A percentile compares a stretch with the other conserved stretches of the same genome.
phyloP scores from a whole-genome alignment of 805 yeast species.

The Candida saitoana region DNA sequence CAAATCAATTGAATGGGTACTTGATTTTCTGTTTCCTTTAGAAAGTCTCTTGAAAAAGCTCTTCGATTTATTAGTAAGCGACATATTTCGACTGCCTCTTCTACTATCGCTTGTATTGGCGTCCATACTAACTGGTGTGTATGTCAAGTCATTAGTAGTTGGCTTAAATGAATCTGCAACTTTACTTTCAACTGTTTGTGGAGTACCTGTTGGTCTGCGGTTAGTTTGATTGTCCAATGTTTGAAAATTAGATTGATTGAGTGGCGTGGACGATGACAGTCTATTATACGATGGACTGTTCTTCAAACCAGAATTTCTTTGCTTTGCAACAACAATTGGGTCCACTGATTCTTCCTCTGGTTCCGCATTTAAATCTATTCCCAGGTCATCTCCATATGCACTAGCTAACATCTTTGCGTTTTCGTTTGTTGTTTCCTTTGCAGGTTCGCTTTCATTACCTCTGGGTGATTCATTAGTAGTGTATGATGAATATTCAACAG shows the following conservation, averaged over 20 bases:
- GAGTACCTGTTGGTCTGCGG: neutral
- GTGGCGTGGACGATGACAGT: neutral
- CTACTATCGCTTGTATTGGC: conserved; percentile 5
- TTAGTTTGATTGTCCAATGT: neutral
- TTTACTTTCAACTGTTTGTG: neutral
- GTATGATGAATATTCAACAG: conserved; percentile 1
- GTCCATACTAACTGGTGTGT: neutral
- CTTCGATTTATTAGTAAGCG: conserved; percentile 25
- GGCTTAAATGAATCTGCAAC: neutral
- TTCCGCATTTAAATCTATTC: neutral
- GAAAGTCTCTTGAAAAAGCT: conserved; percentile 34
- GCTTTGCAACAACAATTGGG: neutral
- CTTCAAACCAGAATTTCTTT: neutral
- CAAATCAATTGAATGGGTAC: conserved; percentile 8
- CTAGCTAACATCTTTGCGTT: neutral
- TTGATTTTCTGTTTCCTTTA: conserved; percentile 19
- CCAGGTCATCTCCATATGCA: neutral
- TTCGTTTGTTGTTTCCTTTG: neutral
- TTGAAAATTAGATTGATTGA: neutral
- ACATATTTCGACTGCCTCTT: conserved; percentile 20
- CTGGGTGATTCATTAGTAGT: conserved; percentile 1
- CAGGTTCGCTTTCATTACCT: neutral
- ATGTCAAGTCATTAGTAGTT: neutral
- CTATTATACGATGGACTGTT: neutral
- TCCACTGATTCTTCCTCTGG: neutral